Evolutionary conservation across 2,329 filamentous ascomycete species (phyloP), one percentile per base, ranked within the genome.

Genomic region (Talaromyces sp.): DNA sequence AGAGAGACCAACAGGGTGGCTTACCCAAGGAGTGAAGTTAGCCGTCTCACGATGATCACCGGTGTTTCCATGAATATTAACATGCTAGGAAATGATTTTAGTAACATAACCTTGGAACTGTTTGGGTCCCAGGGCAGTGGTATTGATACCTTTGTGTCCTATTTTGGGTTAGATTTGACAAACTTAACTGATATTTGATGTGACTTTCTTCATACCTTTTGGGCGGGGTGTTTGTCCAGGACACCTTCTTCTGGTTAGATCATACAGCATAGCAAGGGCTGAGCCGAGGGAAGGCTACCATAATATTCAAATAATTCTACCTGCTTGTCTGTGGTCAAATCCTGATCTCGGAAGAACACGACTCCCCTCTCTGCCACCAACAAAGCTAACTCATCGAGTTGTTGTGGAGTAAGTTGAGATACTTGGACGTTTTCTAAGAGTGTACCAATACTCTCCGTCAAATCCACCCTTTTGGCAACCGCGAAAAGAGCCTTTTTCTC

Each of bases 281-380:
- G 19, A 19, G 11, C 7, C 31, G 3, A 11, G n/a, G 27, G 10
- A 37, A 22, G 43, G 27, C 56, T 10, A 63, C 60, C 47, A 63
- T 63, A 63, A 63, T 63, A 41, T 13, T 58, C 49, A 14, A 52
- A 37, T 19, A 63, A 63, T 33, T 63, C 61, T 19, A 57, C 39
- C 19, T 63, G 61, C 2, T 52, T 52, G 9, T 63, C 61, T 11
- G 43, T 13, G 4, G 61, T 63, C 24, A 63, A 41, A 11, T 63
- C 61, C 41, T 63, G 61, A 16, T 58, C 39, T 58, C 52, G 24
- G 27, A 63, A 63, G 37, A 63, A 63, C 11, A 63, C 61, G 9
- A 63, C 61, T 35, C 61, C 61, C n/a, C 61, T 58, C 61, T 63
- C 61, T 2, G 61, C 61, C 3, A 63, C 61, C 14, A 63, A 24